Evolutionary conservation across 2,329 filamentous ascomycete genomes (phyloP), one percentile per base, ranked within the genome.

Genomic region (Xylariales sp.): DNA sequence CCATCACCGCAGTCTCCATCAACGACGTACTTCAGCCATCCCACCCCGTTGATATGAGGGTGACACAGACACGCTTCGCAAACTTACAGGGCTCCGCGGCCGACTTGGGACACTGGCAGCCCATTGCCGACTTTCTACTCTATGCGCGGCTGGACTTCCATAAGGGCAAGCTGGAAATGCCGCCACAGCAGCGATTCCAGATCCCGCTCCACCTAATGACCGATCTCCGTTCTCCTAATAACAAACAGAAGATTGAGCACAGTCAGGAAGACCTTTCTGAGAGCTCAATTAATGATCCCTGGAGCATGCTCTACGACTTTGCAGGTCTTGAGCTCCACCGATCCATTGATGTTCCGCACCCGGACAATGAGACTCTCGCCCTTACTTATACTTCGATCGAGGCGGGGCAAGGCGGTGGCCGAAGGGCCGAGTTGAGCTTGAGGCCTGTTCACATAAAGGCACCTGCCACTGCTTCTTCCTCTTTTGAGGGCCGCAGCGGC

Each of bases 341-440:
- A 43, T 57, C 62, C 18, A 57, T 71, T 34, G 60, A 69, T 8
- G 57, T 68, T 28, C 54, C 63, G 2, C 71, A 68, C 55, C 29
- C 38, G 18, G 28, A 24, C 14, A 29, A 40, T 22, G 46, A 60
- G 5, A 65, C 63, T 31, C 68, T 72, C 57, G 68, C 55, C 9
- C 58, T 80, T 7, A 64, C 62, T 6, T 78, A 78, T 63, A 73
- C 65, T 15, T 70, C 64, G 50, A 64, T 78, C 46, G 70, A 78
- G 46, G 72, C 65, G 4, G 74, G 74, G 0, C 64, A 65, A 38
- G 69, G 72, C 44, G 71, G 69, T 37, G 74, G 74, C 5, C 69
- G 68, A 10, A 64, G 71, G n/a, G 66, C 71, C 15, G 71, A 76
- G 51, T 55, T 80, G 18, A 66, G 62, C 2, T 62, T 80, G 6